These are phyloP conservation scores for Pseudogymnoascus sp. DNA, from an alignment of 2,329 filamentous ascomycete genomes.

Conservation along the genomic window DNA sequence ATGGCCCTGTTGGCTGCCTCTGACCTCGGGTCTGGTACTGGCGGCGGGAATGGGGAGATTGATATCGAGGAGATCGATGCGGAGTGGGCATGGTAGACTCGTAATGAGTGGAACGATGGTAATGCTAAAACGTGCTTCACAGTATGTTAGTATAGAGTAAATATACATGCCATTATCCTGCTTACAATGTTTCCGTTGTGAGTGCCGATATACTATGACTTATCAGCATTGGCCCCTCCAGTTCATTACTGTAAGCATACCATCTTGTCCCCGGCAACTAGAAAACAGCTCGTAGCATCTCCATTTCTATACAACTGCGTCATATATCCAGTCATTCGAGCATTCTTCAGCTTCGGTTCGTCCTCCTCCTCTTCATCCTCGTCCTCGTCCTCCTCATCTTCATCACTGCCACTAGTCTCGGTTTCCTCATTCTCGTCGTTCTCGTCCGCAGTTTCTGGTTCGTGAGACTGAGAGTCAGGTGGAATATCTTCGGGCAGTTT, in stretches of 20 bases:
- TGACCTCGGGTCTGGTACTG: conserved; percentile 35
- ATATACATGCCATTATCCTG: conserved; percentile 21
- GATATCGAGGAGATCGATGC: conserved; percentile 87
- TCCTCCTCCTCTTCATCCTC: conserved; percentile 85
- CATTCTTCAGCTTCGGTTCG: conserved; percentile 90
- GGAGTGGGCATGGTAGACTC: conserved; percentile 86
- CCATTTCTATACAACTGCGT: conserved; percentile 83
- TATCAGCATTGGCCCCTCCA: conserved; percentile 26
- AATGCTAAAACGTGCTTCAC: conserved; percentile 74
- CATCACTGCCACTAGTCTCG: conserved; percentile 40
- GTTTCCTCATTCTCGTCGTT: conserved; percentile 30
- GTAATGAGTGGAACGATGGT: conserved; percentile 71
- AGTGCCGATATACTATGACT: conserved; percentile 71
- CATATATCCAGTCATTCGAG: conserved; percentile 73
- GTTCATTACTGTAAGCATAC: conserved; percentile 37
- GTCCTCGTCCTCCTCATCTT: conserved; percentile 49
- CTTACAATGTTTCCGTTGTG: conserved; percentile 94
- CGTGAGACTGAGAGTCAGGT: conserved; percentile 18
- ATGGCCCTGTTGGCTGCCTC: conserved; percentile 31
- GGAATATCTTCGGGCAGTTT: conserved; percentile 18
- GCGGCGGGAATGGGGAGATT: conserved; percentile 75
- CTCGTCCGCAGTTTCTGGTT: conserved; percentile 15
- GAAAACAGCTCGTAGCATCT: conserved; percentile 85
- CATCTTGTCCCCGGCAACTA: conserved; percentile 95
- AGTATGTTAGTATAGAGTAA: conserved; percentile 24